Evolutionary conservation across 2,329 filamentous ascomycete genomes (phyloP).

Genomic region (Curvularia sp.): DNA sequence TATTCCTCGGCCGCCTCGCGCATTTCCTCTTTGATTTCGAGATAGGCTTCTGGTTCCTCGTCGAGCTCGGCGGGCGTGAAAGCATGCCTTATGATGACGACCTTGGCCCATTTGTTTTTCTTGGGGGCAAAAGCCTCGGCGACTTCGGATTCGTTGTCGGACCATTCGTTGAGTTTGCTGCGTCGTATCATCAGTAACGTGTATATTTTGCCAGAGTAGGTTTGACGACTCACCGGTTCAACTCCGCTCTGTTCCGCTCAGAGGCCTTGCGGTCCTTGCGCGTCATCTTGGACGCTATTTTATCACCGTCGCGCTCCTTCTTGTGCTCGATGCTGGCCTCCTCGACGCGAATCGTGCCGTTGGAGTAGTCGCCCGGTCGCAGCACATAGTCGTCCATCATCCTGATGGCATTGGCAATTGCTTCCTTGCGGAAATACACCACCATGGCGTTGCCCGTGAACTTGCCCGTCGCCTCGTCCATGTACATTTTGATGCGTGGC

Average conservation of each 20-base stretch:
- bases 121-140: conserved; percentile 53
- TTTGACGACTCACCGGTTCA: conserved; percentile 64
- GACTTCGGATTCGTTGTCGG: conserved; percentile 74
- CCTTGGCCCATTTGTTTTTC: conserved; percentile 71
- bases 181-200: conserved; percentile 6
- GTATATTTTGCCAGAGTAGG: too few species aligned
- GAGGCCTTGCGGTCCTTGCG: conserved; percentile 84
- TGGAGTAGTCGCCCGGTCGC: conserved; percentile 61
- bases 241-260: conserved; percentile 87
- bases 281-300: conserved; percentile 57
- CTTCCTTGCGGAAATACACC: conserved; percentile 94
- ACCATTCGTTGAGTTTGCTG: conserved; percentile 93
- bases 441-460: conserved; percentile 95
- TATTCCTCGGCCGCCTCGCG: conserved; percentile 87
- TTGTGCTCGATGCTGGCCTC: conserved; percentile 92
- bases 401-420: conserved; percentile 84
- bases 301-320: conserved; percentile 71
- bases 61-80: conserved; percentile 87
- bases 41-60: conserved; percentile 79
- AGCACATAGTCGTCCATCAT: conserved; percentile 84
- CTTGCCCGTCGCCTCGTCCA: conserved; percentile 74
- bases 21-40: conserved; percentile 95
- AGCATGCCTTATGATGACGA: conserved; percentile 90
- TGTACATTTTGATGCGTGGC: conserved; percentile 93
- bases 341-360: conserved; percentile 75